A percentile compares a stretch with the other conserved stretches of the same genome.
Conservation (phyloP, 257 asterid genomes). For the Leonotis leonurus region DNA sequence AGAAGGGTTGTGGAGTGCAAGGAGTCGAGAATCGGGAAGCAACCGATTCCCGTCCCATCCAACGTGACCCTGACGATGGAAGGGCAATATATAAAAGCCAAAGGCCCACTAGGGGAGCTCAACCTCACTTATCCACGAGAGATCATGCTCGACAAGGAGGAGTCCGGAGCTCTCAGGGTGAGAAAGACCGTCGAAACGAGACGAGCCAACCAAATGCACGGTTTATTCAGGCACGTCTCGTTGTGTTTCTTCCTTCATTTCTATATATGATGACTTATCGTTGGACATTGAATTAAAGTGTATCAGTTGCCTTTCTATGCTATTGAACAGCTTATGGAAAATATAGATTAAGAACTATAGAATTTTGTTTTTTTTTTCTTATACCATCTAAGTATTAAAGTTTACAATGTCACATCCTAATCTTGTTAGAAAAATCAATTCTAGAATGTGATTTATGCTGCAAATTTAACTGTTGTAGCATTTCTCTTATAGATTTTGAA, state of each 20-base stretch:
- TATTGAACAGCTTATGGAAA: neutral
- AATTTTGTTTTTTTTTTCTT: neutral
- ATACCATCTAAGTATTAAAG: neutral
- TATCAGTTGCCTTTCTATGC: too few relatives aligned
- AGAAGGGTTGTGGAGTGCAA: slow-evolving; percentile 66
- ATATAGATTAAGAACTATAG: neutral
- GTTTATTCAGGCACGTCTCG: slow-evolving; percentile 71
- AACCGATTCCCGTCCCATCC: slow-evolving; percentile 76
- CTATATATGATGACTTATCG: neutral
- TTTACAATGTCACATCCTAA: neutral
- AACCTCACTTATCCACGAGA: slow-evolving; percentile 85
- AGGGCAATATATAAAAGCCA: slow-evolving; percentile 76
- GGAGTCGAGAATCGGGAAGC: slow-evolving; percentile 97
- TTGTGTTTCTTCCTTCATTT: neutral
- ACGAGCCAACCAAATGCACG: slow-evolving; percentile 97
- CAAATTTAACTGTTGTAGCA: neutral
- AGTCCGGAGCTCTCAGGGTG: slow-evolving; percentile 63
- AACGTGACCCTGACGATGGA: slow-evolving; percentile 59
- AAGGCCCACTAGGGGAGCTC: slow-evolving; percentile 92
- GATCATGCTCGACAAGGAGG: slow-evolving; percentile 56
- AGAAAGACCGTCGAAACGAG: slow-evolving; percentile 68
- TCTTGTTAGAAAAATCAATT: neutral
- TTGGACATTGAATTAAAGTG: too few relatives aligned
- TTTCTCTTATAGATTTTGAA: neutral
- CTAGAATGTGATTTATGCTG: neutral